phyloP scores from a whole-genome alignment of 305 asterid genomes.

The Fraxinus dipetala region DNA sequence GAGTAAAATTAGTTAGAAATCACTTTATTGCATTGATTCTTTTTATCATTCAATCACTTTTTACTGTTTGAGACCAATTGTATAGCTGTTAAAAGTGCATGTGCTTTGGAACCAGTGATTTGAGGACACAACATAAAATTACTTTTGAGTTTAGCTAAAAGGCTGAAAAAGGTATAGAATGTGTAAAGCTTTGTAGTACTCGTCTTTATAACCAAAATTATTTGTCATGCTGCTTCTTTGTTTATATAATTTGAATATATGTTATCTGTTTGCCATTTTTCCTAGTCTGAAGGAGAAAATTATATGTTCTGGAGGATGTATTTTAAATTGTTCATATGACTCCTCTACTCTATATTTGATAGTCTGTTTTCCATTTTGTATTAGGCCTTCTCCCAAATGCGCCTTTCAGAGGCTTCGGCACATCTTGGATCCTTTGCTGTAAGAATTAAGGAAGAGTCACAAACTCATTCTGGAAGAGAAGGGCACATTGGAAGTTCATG shows the following conservation, averaged over 20 bases:
- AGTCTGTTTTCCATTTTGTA: slow-evolving; percentile 21
- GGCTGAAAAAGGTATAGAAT: slow-evolving; percentile 12
- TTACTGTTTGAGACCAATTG: slow-evolving; percentile 12
- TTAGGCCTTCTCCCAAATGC: slow-evolving; percentile 98
- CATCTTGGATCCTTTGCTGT: slow-evolving; percentile 87
- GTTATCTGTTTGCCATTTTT: background rate
- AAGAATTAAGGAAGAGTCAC: slow-evolving; percentile 88
- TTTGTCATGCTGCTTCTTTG: background rate
- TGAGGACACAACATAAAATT: slow-evolving; percentile 12
- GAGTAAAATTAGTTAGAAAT: background rate
- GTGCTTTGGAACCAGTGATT: slow-evolving; percentile 9
- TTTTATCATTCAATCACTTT: background rate
- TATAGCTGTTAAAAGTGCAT: slow-evolving; percentile 11
- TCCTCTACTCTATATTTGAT: slow-evolving; percentile 8
- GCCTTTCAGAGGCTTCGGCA: slow-evolving; percentile 91
- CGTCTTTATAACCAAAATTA: background rate
- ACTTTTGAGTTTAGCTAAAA: slow-evolving; percentile 9
- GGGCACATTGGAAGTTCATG: slow-evolving; percentile 60
- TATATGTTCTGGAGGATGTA: slow-evolving; percentile 7
- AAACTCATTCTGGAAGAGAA: slow-evolving; percentile 51
- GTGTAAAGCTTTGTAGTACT: slow-evolving; percentile 8
- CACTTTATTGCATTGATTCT: background rate
- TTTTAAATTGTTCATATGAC: slow-evolving; percentile 10
- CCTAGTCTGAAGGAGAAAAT: background rate
- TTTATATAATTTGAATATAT: background rate